Conservation (phyloP, 371 early-diverging fungal species). For the Mortierella sp. region DNA sequence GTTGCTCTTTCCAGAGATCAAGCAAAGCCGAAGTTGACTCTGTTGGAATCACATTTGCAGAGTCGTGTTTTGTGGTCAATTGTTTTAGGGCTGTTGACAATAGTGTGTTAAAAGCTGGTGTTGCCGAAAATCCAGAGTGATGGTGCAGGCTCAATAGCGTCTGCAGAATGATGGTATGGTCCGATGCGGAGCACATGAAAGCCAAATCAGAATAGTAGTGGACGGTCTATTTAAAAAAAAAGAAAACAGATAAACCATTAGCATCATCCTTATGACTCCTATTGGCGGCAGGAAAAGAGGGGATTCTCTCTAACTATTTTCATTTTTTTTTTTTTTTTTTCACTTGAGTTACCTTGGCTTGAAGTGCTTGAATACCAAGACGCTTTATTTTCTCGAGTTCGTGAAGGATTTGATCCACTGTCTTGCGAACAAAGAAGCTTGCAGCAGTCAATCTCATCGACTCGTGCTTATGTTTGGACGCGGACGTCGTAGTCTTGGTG, state of each 20-base stretch:
- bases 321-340: neutral
- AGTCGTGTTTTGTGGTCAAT: slow-evolving; percentile 31
- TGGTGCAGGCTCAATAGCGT: slow-evolving; percentile 28
- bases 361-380: slow-evolving; percentile 11
- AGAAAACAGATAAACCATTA: neutral
- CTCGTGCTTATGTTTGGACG: slow-evolving; percentile 1
- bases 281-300: neutral
- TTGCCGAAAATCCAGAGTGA: slow-evolving; percentile 28
- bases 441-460: neutral
- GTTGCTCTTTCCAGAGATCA: slow-evolving; percentile 51
- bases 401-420: slow-evolving; percentile 26
- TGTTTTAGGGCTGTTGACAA: slow-evolving; percentile 37
- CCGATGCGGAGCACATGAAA: slow-evolving; percentile 33
- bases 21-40: slow-evolving; percentile 36
- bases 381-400: slow-evolving; percentile 38
- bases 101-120: slow-evolving; percentile 37
- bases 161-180: slow-evolving; percentile 38
- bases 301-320: neutral
- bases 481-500: slow-evolving; percentile 7
- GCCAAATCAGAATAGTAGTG: slow-evolving; percentile 40
- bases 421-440: slow-evolving; percentile 35
- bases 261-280: too few relatives aligned
- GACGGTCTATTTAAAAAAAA: slow-evolving; percentile 27
- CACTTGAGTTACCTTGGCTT: slow-evolving; percentile 22
- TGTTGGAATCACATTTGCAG: slow-evolving; percentile 37